Base-by-base conservation (phyloP, 176 grass and related monocot genomes). In the Cenchrus purpureus region DNA sequence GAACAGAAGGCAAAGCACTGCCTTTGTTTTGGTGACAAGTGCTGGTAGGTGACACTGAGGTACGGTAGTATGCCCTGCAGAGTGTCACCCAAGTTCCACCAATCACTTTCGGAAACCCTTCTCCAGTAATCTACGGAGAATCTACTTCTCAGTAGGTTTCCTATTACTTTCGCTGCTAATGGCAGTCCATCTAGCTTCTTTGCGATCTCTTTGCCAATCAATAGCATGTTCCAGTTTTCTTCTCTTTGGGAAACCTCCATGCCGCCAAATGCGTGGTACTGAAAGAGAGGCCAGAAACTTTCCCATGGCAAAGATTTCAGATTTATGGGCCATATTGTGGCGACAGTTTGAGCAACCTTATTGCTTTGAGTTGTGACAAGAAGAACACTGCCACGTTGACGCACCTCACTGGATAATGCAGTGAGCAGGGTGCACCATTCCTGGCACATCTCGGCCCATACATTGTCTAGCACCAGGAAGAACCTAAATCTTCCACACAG, bases 1-100 rank as follows among this genome's bases (percentile, higher is more conserved):
- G 83, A 85, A 40, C 71, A 67, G 62, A 77, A 85, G 3, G 56
- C 20, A 67, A 85, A 85, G 31, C 83, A 85, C 31, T 77, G 55
- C 16, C 64, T 59, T 43, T 61, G 44, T 8, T 62, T 12, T 15
- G 53, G 28, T 49, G 51, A n/a, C 13, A 84, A 12, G 55, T 62
- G 40, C 48, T 84, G 68, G 46, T 75, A 84, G 51, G 57, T 48
- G 11, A 74, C 59, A 15, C 68, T 34, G n/a, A 75, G 19, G 73
- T 51, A 74, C 4, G 81, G 68, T 40, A 84, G 43, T 28, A 84
- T 74, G 20, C 25, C 57, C 11, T 46, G n/a, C 10, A 55, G 12
- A 10, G 32, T 68, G 13, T 62, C 22, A 50, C 80, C 20, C 5
- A n/a, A 61, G 58, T 32, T 65, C 62, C 62, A 65, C 62, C 62